Evolutionary conservation across 495 filamentous ascomycete genomes (phyloP).

Genomic region (Barbatosphaeria neglecta): DNA sequence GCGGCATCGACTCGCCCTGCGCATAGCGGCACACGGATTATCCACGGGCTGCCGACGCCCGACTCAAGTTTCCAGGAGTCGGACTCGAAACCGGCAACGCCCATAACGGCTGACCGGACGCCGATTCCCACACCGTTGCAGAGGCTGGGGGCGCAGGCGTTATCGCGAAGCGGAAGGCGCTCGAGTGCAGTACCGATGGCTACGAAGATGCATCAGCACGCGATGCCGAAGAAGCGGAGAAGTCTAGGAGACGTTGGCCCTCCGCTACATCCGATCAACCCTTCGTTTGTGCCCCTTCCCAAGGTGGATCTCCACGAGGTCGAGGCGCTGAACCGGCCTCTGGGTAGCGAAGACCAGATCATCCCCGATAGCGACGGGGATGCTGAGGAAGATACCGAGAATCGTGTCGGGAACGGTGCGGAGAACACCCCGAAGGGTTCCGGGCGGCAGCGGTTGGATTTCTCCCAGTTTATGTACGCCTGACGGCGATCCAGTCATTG

Average conservation of each 20-base stretch:
- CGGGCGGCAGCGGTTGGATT: constrained; percentile 23
- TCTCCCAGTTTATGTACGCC: constrained; percentile 45
- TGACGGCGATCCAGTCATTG: constrained; percentile 1
- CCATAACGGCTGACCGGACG: constrained; percentile 8
- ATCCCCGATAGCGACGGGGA: constrained; percentile 60
- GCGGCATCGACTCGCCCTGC: constrained; percentile 1
- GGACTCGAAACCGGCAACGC: constrained; percentile 15
- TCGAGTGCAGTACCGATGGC: constrained; percentile 43
- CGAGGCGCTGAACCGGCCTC: constrained; percentile 20
- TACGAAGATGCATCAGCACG: constrained; percentile 23
- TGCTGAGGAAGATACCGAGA: too few species aligned
- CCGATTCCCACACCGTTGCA: constrained; percentile 29
- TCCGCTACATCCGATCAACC: constrained; percentile 23
- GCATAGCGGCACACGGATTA: constrained; percentile 8
- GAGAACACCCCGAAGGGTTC: constrained; percentile 9
- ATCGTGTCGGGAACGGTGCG: constrained; percentile 28
- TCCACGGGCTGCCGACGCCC: constrained; percentile 19
- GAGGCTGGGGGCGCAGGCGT: constrained; percentile 34
- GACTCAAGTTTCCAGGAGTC: constrained; percentile 16
- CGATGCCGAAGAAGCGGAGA: constrained; percentile 20
- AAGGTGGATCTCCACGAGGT: constrained; percentile 27
- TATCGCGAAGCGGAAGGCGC: constrained; percentile 13
- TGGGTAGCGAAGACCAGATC: constrained; percentile 70
- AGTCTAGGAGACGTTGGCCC: constrained; percentile 4
- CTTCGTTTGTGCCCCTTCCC: constrained; percentile 28